Conservation (phyloP, 1,139 yeast species). For the Hanseniaspora sp. region DNA sequence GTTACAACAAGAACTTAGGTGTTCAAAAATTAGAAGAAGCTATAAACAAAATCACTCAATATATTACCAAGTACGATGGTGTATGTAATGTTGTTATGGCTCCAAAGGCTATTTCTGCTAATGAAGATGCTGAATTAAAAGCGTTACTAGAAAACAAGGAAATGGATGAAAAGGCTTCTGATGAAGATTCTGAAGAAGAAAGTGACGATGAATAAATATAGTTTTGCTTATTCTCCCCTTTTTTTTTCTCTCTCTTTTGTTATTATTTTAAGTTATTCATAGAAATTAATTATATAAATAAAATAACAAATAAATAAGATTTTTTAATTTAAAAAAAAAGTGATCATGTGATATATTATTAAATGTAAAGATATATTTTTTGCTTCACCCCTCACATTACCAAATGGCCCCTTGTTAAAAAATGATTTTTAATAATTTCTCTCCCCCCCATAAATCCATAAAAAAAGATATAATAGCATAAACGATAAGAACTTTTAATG, state of each 20-base stretch:
- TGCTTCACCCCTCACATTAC: no score
- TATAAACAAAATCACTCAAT: slow-evolving; percentile 58
- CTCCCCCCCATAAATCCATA: no score
- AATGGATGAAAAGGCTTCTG: slow-evolving; percentile 51
- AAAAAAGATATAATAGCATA: no score
- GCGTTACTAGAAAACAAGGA: slow-evolving; percentile 76
- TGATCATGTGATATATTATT: no score
- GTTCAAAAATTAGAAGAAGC: slow-evolving; percentile 67
- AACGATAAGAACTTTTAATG: no score
- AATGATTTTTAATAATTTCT: no score
- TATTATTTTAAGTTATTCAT: no score
- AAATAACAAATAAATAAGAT: no score
- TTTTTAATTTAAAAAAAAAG: no score
- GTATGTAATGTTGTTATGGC: slow-evolving; percentile 89
- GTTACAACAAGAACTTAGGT: slow-evolving; percentile 85
- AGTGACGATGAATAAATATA: slow-evolving; percentile 33
- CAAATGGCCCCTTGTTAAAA: no score
- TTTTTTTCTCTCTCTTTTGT: background rate
- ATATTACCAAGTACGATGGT: slow-evolving; percentile 70
- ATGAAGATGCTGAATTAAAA: slow-evolving; percentile 95
- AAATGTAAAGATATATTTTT: no score
- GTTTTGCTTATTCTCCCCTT: background rate
- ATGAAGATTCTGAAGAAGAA: slow-evolving; percentile 49
- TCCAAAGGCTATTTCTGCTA: slow-evolving; percentile 96
- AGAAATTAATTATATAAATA: no score